A percentile compares a stretch with the other conserved stretches of the same genome.
Conservation (phyloP, 2,329 filamentous ascomycete species). For the Sporothrix protearum region DNA sequence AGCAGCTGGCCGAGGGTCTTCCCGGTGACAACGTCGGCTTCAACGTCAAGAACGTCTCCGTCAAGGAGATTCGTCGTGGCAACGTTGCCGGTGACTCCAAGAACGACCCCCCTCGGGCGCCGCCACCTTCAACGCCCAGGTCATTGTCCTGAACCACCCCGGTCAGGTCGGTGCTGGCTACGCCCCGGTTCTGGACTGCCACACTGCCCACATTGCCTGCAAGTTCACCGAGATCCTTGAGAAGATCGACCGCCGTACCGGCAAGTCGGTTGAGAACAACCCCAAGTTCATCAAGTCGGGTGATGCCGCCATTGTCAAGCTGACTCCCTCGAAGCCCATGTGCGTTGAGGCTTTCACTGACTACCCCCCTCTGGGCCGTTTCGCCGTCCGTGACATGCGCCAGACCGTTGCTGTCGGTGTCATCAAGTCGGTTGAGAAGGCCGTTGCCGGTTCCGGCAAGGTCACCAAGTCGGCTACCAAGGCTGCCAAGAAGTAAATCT, state of each 20-base stretch:
- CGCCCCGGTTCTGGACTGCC: conserved; percentile 98
- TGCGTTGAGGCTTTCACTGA: conserved; percentile 99
- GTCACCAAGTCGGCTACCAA: conserved; percentile 70
- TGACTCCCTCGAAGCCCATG: conserved; percentile 99
- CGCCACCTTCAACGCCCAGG: conserved; percentile 98
- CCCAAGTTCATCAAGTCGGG: conserved; percentile 99
- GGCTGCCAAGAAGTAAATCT: conserved; percentile 68
- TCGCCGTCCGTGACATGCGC: conserved; percentile 99
- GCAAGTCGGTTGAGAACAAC: conserved; percentile 85
- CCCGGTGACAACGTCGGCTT: conserved; percentile 99
- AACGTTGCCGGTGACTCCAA: conserved; percentile 99
- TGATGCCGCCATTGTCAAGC: conserved; percentile 99
- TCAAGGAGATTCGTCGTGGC: conserved; percentile 99
- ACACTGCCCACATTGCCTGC: conserved; percentile 99
- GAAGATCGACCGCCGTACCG: conserved; percentile 99
- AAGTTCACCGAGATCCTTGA: conserved; percentile 99
- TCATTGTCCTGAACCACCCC: conserved; percentile 99
- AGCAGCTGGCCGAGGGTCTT: conserved; percentile 91
- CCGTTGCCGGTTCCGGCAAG: conserved; percentile 56
- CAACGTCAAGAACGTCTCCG: conserved; percentile 99
- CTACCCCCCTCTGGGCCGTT: conserved; percentile 98
- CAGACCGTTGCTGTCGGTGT: conserved; percentile 90
- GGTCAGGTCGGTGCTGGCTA: conserved; percentile 99
- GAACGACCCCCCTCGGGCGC: conserved; percentile 92
- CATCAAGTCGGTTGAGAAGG: conserved; percentile 82